These are phyloP conservation scores for Rubroboletus satanas DNA, from an alignment of 768 basidiomycete species.

Conservation along the genomic window DNA sequence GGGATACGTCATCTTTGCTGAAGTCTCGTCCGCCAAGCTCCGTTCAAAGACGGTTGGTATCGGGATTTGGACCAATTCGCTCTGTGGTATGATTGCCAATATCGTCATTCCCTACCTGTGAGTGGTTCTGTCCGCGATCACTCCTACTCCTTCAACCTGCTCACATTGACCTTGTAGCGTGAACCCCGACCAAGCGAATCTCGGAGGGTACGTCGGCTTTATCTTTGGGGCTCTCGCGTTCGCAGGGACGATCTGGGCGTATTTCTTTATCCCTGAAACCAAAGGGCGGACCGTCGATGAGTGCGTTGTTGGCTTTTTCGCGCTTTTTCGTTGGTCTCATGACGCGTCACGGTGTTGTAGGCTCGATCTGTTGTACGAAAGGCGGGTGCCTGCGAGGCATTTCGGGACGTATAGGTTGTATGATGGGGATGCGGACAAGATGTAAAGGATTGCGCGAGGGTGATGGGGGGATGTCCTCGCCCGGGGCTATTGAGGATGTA, in stretches of 20 bases:
- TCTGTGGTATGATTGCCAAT: constrained; percentile 25
- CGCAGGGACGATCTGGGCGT: constrained; percentile 22
- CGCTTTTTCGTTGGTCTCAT: not conserved
- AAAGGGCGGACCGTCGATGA: constrained; percentile 29
- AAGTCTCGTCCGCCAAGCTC: constrained; percentile 29
- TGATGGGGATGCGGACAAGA: not conserved
- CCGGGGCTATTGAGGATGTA: too few species aligned
- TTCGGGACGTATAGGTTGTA: constrained; percentile 23
- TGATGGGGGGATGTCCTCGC: too few species aligned
- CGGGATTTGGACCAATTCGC: constrained; percentile 24
- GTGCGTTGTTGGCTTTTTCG: constrained; percentile 9
- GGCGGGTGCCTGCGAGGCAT: constrained; percentile 25
- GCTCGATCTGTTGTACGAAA: constrained; percentile 32
- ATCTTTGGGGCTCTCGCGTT: constrained; percentile 26
- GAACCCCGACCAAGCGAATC: constrained; percentile 26
- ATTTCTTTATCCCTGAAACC: constrained; percentile 28
- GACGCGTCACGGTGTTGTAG: not conserved
- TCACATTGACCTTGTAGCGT: constrained; percentile 8
- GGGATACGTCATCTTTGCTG: constrained; percentile 27
- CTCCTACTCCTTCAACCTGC: too few species aligned
- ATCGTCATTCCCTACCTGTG: constrained; percentile 29
- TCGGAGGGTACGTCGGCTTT: constrained; percentile 29
- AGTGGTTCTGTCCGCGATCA: too few species aligned
- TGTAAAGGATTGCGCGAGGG: not conserved
- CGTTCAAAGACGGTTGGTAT: constrained; percentile 30